Conservation (phyloP, 805 yeast genomes). For the Pichia cabralensis region DNA sequence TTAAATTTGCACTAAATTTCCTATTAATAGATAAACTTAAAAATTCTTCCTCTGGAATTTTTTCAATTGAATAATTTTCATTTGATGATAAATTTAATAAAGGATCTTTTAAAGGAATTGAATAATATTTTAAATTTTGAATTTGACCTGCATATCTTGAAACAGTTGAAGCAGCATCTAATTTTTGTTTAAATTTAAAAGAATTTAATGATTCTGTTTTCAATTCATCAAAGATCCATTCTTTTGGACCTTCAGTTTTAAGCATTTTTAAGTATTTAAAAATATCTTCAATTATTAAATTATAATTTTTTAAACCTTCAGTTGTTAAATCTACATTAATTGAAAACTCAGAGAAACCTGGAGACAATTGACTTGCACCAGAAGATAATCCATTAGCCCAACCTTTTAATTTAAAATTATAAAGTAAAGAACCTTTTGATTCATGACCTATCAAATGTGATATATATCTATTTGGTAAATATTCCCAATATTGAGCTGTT, state of each 20-base stretch:
- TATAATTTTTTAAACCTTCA: slow-evolving; percentile 55
- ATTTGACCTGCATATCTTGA: slow-evolving; percentile 32
- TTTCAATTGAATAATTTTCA: slow-evolving; percentile 11
- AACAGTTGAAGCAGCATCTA: slow-evolving; percentile 61
- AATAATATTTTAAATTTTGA: slow-evolving; percentile 18
- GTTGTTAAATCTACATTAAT: slow-evolving; percentile 69
- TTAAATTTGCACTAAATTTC: slow-evolving; percentile 45
- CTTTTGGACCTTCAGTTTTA: slow-evolving; percentile 46
- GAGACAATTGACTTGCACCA: slow-evolving; percentile 57
- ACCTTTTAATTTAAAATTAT: slow-evolving; percentile 56
- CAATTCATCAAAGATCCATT: slow-evolving; percentile 76
- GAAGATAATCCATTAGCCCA: slow-evolving; percentile 77
- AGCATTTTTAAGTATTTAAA: slow-evolving; percentile 72
- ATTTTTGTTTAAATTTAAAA: slow-evolving; percentile 76
- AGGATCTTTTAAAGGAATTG: slow-evolving; percentile 14
- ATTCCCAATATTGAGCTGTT: slow-evolving; percentile 53
- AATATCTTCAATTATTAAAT: slow-evolving; percentile 43
- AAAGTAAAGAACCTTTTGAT: slow-evolving; percentile 73
- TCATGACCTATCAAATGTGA: slow-evolving; percentile 91
- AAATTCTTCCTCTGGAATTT: slow-evolving; percentile 55
- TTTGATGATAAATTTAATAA: slow-evolving; percentile 2
- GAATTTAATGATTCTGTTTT: slow-evolving; percentile 54
- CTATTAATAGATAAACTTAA: slow-evolving; percentile 46
- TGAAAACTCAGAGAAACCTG: slow-evolving; percentile 59
- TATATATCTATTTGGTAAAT: slow-evolving; percentile 59